Percentiles rank a stretch among this genome's conserved stretches.
These are phyloP conservation scores for Moesziomyces sp. DNA, from an alignment of 1,284 basidiomycete species.

Conservation along the genomic window DNA sequence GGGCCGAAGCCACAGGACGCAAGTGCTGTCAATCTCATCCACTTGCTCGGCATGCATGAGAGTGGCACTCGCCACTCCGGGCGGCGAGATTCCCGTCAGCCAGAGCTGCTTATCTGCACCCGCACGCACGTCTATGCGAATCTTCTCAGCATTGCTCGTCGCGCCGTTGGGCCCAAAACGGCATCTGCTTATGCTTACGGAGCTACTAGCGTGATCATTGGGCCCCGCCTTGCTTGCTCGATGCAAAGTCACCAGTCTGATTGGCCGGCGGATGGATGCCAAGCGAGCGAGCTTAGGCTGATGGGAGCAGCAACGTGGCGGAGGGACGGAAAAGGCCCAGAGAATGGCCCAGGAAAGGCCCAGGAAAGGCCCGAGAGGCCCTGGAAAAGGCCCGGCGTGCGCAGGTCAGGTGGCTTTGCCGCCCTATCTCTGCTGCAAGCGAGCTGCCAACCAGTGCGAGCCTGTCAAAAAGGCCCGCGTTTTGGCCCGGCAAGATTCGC, in stretches of 20 bases:
- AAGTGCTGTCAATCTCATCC: not conserved
- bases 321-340: not conserved
- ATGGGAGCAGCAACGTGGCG: not conserved
- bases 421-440: not conserved
- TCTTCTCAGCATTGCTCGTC: not conserved
- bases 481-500: constrained; percentile 38
- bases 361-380: constrained; percentile 24
- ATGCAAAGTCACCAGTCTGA: not conserved
- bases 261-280: not conserved
- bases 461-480: constrained; percentile 21
- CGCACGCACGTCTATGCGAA: not conserved
- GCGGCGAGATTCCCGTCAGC: not conserved
- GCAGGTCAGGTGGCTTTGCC: constrained; percentile 15
- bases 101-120: not conserved
- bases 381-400: not conserved
- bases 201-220: too few species aligned
- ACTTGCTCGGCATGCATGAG: not conserved
- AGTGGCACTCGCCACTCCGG: not conserved
- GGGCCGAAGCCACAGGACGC: not conserved
- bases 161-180: too few species aligned
- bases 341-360: constrained; percentile 20
- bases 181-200: too few species aligned
- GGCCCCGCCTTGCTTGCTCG: too few species aligned
- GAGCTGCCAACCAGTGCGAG: constrained; percentile 8
- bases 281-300: not conserved